Evolutionary conservation across 1,284 basidiomycete genomes (phyloP).

Genomic region (Retiboletus fuscus): DNA sequence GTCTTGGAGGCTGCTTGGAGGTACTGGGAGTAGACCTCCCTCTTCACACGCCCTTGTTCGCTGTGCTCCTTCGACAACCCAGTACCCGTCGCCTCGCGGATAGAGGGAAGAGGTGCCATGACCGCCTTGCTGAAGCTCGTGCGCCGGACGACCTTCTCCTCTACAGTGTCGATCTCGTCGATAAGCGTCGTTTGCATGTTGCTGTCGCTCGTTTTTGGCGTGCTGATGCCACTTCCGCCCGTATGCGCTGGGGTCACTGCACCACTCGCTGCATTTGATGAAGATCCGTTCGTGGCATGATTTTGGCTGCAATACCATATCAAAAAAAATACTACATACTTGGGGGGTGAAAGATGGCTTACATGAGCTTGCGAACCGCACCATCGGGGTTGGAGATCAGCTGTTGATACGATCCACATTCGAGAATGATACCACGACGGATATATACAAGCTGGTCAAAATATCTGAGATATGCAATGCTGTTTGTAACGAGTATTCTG

Average conservation of each 20-base stretch:
- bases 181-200: slow-evolving; percentile 38
- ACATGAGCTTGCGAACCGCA: slow-evolving; percentile 88
- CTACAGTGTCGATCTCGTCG: slow-evolving; percentile 31
- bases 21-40: slow-evolving; percentile 82
- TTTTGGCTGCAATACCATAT: slow-evolving; percentile 20
- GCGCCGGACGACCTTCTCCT: slow-evolving; percentile 42
- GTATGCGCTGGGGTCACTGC: slow-evolving; percentile 64
- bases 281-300: slow-evolving; percentile 52
- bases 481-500: slow-evolving; percentile 90
- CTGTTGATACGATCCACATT: slow-evolving; percentile 76
- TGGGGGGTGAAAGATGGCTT: slow-evolving; percentile 44
- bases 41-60: slow-evolving; percentile 87
- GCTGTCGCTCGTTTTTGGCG: slow-evolving; percentile 47
- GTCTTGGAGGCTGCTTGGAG: slow-evolving; percentile 81
- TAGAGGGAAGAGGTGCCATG: slow-evolving; percentile 51
- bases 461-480: slow-evolving; percentile 84
- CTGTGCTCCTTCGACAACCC: slow-evolving; percentile 80
- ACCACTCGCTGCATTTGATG: slow-evolving; percentile 61
- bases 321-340: not conserved
- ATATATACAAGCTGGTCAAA: slow-evolving; percentile 87
- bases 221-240: slow-evolving; percentile 58
- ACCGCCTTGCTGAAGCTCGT: slow-evolving; percentile 63
- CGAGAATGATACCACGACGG: slow-evolving; percentile 86
- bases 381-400: slow-evolving; percentile 74
- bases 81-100: slow-evolving; percentile 52